Evolutionary conservation across 2,329 filamentous ascomycete genomes (phyloP), one percentile per base, ranked within the genome.

Genomic region (Ophiostoma pallidulum): DNA sequence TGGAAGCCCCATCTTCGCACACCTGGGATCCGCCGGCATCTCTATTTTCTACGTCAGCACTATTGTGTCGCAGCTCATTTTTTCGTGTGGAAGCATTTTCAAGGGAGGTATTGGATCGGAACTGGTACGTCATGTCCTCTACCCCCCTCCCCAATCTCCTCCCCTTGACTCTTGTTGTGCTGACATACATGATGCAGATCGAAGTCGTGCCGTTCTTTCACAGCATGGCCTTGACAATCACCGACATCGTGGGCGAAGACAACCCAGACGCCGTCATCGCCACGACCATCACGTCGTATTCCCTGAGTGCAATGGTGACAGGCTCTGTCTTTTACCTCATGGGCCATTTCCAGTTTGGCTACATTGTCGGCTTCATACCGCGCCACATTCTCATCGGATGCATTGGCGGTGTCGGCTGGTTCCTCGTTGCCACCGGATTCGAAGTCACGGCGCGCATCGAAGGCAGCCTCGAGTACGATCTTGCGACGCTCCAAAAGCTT

Each of bases 11-110:
- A 76, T 95, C 18, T 98, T 98, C 62, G 78, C 84, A 24, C 77
- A 84, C 53, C 78, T 97, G 7, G 92, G 91, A 2, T 83, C 91
- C 1, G 91, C 95, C 48, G 92, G 92, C 20, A 95, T 98, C 48
- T 95, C 92, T 1, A 96, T 98, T 66, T 98, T 97, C 68, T 98
- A 97, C 63, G 86, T 98, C 56, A 96, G 90, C 72, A 96, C 90
- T 49, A 95, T 98, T 53, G 77, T 97, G 35, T 86, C 92, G 0
- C 92, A 98, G 62, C 65, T 98, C 44, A 85, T 88, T 14, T 97
- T 91, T 62, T 96, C 91, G 0, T 74, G 75, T 18, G 85, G 88
- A 1, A 96, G 90, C 59, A 81, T 87, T 29, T 98, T 98, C 68
- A 84, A 78, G 55, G 91, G 92, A 14, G 89, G 87, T 4, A 81